Evolutionary conservation across 148 eudicot genomes (phyloP).

Genomic region (Nepenthes mirabilis): DNA sequence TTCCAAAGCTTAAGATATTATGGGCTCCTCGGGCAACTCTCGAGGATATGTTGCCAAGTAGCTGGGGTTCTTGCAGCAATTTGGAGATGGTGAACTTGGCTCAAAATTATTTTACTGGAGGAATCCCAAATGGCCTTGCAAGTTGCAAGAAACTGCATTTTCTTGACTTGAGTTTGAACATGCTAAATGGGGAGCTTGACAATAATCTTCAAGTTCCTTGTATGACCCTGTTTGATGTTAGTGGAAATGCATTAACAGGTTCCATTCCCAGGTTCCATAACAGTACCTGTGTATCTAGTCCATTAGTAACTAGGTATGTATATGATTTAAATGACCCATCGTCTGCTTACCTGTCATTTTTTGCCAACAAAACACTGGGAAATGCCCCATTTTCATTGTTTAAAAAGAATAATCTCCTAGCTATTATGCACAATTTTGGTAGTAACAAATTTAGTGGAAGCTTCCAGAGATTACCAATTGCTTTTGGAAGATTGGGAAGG

Average conservation of each 20-base stretch:
- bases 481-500: conserved; percentile 4
- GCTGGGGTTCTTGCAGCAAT: conserved; percentile 19
- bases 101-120: conserved; percentile 17
- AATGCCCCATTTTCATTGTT: conserved; percentile 5
- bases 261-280: conserved; percentile 11
- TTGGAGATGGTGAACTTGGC: conserved; percentile 27
- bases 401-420: neutral
- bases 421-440: conserved; percentile 20
- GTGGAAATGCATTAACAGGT: conserved; percentile 20
- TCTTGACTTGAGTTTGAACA: conserved; percentile 34
- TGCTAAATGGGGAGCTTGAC: conserved; percentile 16
- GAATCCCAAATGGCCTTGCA: conserved; percentile 13
- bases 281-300: conserved; percentile 7
- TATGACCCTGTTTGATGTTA: conserved; percentile 22
- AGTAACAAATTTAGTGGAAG: conserved; percentile 17
- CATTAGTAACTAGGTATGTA: neutral
- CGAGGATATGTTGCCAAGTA: conserved; percentile 22
- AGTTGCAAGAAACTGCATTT: conserved; percentile 26
- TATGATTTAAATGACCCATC: conserved; percentile 4
- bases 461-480: conserved; percentile 17
- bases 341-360: conserved; percentile 9
- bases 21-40: conserved; percentile 53
- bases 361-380: conserved; percentile 1
- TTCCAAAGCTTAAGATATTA: conserved; percentile 25
- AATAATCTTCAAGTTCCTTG: conserved; percentile 19